Percentiles rank a stretch among this genome's conserved stretches.
These are phyloP conservation scores for Corynespora cassiicola DNA, from an alignment of 2,329 filamentous ascomycete genomes.

Conservation along the genomic window DNA sequence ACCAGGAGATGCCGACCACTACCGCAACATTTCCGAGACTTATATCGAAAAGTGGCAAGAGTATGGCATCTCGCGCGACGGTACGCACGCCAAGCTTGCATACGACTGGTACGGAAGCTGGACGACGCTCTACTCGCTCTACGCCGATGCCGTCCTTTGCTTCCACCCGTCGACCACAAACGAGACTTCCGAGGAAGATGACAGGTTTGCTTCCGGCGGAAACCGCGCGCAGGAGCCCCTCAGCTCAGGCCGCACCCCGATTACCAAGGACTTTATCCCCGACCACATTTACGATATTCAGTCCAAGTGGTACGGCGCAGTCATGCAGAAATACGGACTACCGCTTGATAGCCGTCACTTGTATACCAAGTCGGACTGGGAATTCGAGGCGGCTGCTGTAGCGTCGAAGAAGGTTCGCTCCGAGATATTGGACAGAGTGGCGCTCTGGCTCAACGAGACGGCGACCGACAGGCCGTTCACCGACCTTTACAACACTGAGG, in stretches of 20 bases:
- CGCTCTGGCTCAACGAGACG: constrained; percentile 85
- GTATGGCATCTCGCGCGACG: constrained; percentile 72
- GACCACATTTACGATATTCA: constrained; percentile 78
- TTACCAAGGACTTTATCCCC: constrained; percentile 68
- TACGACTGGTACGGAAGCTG: constrained; percentile 83
- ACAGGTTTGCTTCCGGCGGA: constrained; percentile 12
- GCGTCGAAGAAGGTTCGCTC: constrained; percentile 71
- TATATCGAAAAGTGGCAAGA: constrained; percentile 78
- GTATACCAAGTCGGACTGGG: constrained; percentile 91
- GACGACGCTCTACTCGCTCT: constrained; percentile 87
- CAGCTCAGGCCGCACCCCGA: constrained; percentile 29
- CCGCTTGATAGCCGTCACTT: constrained; percentile 83
- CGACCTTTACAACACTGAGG: constrained; percentile 83
- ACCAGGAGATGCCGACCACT: constrained; percentile 63
- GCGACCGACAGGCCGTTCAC: constrained; percentile 76
- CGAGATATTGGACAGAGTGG: constrained; percentile 76
- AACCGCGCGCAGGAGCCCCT: constrained; percentile 19
- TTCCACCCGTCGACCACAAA: constrained; percentile 69
- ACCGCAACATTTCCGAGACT: constrained; percentile 65
- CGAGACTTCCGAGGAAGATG: constrained; percentile 13
- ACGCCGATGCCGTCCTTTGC: constrained; percentile 79
- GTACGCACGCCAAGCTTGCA: constrained; percentile 76
- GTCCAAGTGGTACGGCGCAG: constrained; percentile 79
- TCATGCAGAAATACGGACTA: constrained; percentile 81
- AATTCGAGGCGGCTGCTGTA: constrained; percentile 86